Percentiles rank a stretch among this genome's conserved stretches.
These are phyloP conservation scores for Persicaria maculosa DNA, from an alignment of 148 eudicot species.

Conservation along the genomic window DNA sequence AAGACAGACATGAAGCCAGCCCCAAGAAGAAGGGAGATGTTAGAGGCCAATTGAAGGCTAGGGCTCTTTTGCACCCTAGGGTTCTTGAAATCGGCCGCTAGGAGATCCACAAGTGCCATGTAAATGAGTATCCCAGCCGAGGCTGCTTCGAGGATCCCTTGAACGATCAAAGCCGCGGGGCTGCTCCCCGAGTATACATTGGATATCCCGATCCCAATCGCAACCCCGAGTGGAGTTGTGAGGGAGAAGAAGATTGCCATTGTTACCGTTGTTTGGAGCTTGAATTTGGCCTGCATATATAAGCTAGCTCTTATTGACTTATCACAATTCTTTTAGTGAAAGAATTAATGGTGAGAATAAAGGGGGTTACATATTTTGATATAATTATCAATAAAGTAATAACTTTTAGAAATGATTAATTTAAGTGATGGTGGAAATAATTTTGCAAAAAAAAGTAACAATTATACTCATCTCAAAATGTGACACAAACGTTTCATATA, in stretches of 20 bases:
- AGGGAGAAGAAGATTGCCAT: slow-evolving; percentile 35
- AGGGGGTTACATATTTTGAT: neutral
- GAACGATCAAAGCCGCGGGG: slow-evolving; percentile 25
- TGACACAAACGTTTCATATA: no score
- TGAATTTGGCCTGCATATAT: slow-evolving; percentile 20
- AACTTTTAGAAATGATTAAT: no score
- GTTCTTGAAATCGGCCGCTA: slow-evolving; percentile 31
- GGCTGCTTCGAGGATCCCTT: slow-evolving; percentile 21
- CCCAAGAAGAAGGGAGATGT: neutral
- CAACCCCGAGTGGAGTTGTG: slow-evolving; percentile 28
- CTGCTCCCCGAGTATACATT: slow-evolving; percentile 29
- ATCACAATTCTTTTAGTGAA: no score
- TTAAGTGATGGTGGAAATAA: neutral
- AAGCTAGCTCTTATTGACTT: no score
- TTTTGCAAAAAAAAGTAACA: neutral
- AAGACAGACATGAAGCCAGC: neutral
- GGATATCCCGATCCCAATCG: slow-evolving; percentile 19
- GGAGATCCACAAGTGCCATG: slow-evolving; percentile 32
- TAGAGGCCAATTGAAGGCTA: slow-evolving; percentile 19
- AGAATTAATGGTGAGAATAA: no score
- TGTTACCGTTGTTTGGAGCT: slow-evolving; percentile 17
- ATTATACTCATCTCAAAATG: neutral
- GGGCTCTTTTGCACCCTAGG: slow-evolving; percentile 22
- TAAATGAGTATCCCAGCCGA: slow-evolving; percentile 32
- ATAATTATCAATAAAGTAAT: no score